phyloP scores from a whole-genome alignment of 345 rosid genomes.

The Eucalyptus dawsonii region DNA sequence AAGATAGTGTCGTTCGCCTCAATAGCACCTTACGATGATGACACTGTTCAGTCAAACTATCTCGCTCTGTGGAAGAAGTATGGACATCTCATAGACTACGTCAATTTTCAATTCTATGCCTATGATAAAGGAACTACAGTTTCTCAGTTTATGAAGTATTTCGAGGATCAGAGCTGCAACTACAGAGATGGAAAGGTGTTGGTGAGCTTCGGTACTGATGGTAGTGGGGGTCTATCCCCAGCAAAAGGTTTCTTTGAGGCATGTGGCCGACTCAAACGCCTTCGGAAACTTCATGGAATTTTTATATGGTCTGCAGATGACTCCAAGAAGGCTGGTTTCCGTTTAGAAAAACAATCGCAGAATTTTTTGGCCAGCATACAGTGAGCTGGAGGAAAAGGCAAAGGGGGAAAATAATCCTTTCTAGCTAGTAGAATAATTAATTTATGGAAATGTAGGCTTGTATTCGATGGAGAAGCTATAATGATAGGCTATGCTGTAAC shows the following conservation, averaged over 20 bases:
- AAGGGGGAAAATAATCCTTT: background rate
- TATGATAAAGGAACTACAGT: constrained; percentile 22
- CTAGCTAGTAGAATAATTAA: background rate
- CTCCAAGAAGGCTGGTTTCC: constrained; percentile 32
- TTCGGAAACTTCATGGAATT: constrained; percentile 35
- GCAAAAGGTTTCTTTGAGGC: constrained; percentile 33
- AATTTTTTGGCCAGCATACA: constrained; percentile 2
- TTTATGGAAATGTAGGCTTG: background rate
- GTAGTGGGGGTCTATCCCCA: constrained; percentile 31
- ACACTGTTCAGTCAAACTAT: constrained; percentile 28
- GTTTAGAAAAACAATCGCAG: constrained; percentile 23
- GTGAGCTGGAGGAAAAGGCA: background rate
- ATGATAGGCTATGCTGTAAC: background rate
- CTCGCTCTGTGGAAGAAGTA: constrained; percentile 40
- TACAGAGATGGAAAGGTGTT: constrained; percentile 28
- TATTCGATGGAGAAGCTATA: background rate
- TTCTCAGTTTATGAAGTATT: constrained; percentile 22
- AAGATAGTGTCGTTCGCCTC: constrained; percentile 24
- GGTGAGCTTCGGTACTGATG: constrained; percentile 35
- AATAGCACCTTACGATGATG: constrained; percentile 40
- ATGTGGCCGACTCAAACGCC: constrained; percentile 10
- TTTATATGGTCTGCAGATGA: constrained; percentile 54
- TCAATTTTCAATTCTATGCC: constrained; percentile 54
- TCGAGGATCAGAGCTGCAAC: constrained; percentile 18
- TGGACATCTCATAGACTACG: constrained; percentile 46